Percentiles rank a stretch among this genome's conserved stretches.
Conservation (phyloP, 1,284 basidiomycete genomes). For the Sanghuangporus weigelae region DNA sequence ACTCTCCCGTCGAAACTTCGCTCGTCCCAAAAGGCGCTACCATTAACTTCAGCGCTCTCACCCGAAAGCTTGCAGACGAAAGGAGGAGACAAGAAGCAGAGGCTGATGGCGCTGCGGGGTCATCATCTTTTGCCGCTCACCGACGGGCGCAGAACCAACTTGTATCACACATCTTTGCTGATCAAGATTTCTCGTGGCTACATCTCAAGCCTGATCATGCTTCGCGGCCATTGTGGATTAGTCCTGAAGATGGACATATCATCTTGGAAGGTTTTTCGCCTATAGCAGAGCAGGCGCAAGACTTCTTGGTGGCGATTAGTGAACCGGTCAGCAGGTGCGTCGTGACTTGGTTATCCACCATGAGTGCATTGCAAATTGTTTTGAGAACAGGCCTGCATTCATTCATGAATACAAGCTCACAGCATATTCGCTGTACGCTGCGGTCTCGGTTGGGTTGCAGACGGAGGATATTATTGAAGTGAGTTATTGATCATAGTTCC, state of each 20-base stretch:
- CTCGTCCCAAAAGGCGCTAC: slow-evolving; percentile 65
- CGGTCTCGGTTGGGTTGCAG: slow-evolving; percentile 96
- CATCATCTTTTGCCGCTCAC: slow-evolving; percentile 44
- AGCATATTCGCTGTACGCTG: slow-evolving; percentile 95
- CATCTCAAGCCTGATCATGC: slow-evolving; percentile 87
- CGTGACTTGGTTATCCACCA: neutral
- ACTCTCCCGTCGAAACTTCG: slow-evolving; percentile 10
- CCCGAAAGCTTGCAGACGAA: slow-evolving; percentile 65
- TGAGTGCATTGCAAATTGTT: neutral
- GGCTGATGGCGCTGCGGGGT: slow-evolving; percentile 25
- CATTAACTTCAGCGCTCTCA: slow-evolving; percentile 77
- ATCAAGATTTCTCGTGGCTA: slow-evolving; percentile 81
- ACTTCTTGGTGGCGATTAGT: slow-evolving; percentile 96
- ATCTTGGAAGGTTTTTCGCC: slow-evolving; percentile 96
- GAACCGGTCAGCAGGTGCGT: slow-evolving; percentile 97
- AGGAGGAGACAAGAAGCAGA: slow-evolving; percentile 36
- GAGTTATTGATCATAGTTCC: slow-evolving; percentile 32
- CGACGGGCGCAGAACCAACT: slow-evolving; percentile 65
- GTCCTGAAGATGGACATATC: slow-evolving; percentile 89
- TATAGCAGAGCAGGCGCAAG: slow-evolving; percentile 96
- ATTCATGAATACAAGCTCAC: slow-evolving; percentile 99
- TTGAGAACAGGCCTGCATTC: slow-evolving; percentile 73
- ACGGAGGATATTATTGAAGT: slow-evolving; percentile 99
- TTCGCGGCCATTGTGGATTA: slow-evolving; percentile 91
- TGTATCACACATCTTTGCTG: slow-evolving; percentile 73